Evolutionary conservation across 2,329 filamentous ascomycete genomes (phyloP).

Genomic region (Leptodontidium sp.): DNA sequence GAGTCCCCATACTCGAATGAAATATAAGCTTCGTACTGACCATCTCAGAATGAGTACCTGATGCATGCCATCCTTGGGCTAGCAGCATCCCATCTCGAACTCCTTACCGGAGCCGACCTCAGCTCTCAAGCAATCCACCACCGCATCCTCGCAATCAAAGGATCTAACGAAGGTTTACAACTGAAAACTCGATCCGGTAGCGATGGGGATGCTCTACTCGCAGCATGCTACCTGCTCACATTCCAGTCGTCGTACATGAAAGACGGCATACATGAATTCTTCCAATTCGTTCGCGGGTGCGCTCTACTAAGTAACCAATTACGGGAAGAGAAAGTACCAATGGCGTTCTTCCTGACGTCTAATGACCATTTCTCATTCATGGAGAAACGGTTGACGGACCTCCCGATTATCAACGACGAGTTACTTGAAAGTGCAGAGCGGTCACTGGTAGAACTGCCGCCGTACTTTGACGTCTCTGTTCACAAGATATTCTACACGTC

Average conservation of each 20-base stretch:
- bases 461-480: constrained; percentile 52
- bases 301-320: constrained; percentile 63
- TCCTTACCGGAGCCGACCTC: constrained; percentile 51
- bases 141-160: constrained; percentile 69
- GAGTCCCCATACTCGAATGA: constrained; percentile 41
- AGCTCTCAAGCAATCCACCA: constrained; percentile 64
- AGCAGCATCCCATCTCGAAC: constrained; percentile 70
- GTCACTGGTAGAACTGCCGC: constrained; percentile 53
- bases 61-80: constrained; percentile 77
- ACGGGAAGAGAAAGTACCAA: constrained; percentile 56
- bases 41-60: constrained; percentile 65
- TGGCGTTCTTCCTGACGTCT: constrained; percentile 58
- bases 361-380: constrained; percentile 53
- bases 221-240: constrained; percentile 65
- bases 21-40: constrained; percentile 9
- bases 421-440: constrained; percentile 58
- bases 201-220: constrained; percentile 66
- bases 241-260: constrained; percentile 66
- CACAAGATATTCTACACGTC: constrained; percentile 57
- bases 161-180: constrained; percentile 64
- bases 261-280: constrained; percentile 66
- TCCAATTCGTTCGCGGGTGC: constrained; percentile 67
- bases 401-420: constrained; percentile 55
- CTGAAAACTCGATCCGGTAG: constrained; percentile 53
- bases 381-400: constrained; percentile 54